phyloP scores from a whole-genome alignment of 2,329 filamentous ascomycete species.

The Bipolaris victoriae region DNA sequence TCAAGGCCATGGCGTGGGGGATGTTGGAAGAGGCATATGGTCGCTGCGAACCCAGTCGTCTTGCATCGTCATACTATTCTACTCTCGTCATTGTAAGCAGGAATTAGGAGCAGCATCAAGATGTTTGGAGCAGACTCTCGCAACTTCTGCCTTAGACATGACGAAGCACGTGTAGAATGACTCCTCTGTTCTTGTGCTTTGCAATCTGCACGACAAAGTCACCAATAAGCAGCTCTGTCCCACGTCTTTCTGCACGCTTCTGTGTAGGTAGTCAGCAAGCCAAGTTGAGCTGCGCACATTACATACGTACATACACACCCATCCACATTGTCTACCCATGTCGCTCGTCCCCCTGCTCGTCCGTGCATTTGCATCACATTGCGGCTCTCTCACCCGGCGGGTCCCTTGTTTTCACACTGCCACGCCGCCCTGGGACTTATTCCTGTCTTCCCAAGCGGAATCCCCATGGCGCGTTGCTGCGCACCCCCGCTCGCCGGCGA shows the following conservation, averaged over 20 bases:
- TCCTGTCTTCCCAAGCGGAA: constrained; percentile 29
- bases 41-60: background rate
- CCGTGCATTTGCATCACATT: constrained; percentile 18
- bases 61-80: background rate
- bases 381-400: constrained; percentile 29
- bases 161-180: constrained; percentile 1
- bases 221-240: constrained; percentile 5
- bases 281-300: constrained; percentile 14
- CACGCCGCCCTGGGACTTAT: constrained; percentile 36
- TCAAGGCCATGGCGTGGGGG: background rate
- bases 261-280: constrained; percentile 8
- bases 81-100: background rate
- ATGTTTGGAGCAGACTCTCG: background rate
- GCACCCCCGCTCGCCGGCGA: constrained; percentile 29
- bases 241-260: constrained; percentile 11
- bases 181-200: constrained; percentile 1
- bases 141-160: constrained; percentile 3
- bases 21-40: constrained; percentile 10
- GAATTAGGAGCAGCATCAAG: constrained; percentile 6
- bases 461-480: constrained; percentile 12
- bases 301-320: background rate
- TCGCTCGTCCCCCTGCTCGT: background rate
- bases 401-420: constrained; percentile 21
- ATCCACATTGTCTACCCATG: background rate
- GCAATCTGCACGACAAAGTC: constrained; percentile 1